Conservation (phyloP, 2,329 filamentous ascomycete genomes). For the Alternaria brassicae region DNA sequence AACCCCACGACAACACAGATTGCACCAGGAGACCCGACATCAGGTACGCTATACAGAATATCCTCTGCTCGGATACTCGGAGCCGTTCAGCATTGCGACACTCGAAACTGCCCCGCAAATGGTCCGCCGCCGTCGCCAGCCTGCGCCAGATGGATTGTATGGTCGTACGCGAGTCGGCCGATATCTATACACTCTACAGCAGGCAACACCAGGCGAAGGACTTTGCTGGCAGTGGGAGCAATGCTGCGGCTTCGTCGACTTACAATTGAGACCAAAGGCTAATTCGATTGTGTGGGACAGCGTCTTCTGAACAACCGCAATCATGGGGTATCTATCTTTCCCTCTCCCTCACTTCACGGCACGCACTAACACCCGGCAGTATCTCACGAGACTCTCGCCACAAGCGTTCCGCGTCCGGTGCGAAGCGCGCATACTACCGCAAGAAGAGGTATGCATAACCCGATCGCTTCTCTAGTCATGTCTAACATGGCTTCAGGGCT, state of each 20-base stretch:
- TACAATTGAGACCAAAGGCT: constrained; percentile 29
- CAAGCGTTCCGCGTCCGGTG: constrained; percentile 99
- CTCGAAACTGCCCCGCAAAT: constrained; percentile 18
- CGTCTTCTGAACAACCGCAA: constrained; percentile 58
- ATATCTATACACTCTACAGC: constrained; percentile 23
- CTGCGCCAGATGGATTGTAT: constrained; percentile 24
- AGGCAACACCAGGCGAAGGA: constrained; percentile 8
- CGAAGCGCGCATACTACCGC: constrained; percentile 73
- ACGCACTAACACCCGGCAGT: constrained; percentile 62
- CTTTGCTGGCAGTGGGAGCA: constrained; percentile 9
- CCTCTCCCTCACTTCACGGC: constrained; percentile 6
- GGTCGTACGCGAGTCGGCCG: constrained; percentile 31
- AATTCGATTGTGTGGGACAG: constrained; percentile 37
- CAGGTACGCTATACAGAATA: constrained; percentile 40
- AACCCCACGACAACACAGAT: constrained; percentile 46
- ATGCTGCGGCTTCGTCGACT: constrained; percentile 21
- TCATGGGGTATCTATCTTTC: constrained; percentile 58
- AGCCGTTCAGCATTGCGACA: constrained; percentile 26
- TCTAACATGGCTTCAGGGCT: constrained; percentile 80
- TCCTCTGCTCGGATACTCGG: constrained; percentile 14
- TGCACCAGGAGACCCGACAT: constrained; percentile 47
- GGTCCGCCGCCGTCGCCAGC: constrained; percentile 18
- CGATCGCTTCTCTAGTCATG: constrained; percentile 70
- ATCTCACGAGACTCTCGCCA: constrained; percentile 99
- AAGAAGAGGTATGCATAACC: constrained; percentile 67